Base-by-base conservation (phyloP, 352 stramenopile species). In the Globisporangium alternatum region DNA sequence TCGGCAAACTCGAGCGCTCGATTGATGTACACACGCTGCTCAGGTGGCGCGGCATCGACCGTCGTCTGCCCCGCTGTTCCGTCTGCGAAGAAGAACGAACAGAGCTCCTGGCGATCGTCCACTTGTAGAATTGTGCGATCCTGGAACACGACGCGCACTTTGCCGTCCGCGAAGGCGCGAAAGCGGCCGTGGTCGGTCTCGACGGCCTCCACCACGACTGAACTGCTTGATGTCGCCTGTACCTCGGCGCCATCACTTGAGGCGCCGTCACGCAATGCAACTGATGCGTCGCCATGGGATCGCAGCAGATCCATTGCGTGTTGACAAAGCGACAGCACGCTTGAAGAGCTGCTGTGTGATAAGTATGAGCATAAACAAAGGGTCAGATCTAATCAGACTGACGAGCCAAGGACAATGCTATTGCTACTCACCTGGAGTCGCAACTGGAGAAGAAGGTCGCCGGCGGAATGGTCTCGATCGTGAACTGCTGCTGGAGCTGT, bases 71-170 rank as follows among this genome's bases (percentile, higher is more conserved):
- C 69, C 3, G 45, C 56, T 9, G 64, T 76, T 15, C 85, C 82
- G 35, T 88, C 77, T 0, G 71, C 51, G 59, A 88, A 82, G 47
- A 81, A 78, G 60, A 91, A 86, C 1, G 63, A 68, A 56, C 81
- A 91, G 21, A 61, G 66, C 5, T 77, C 71, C 17, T 53, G 60
- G 25, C 68, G 58, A 17, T 48, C 53, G n/a, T 81, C 67, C 25
- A 91, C 66, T 51, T 86, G 72, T 25, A 92, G 65, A 31, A 95
- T 92, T 19, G 86, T 92, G 41, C 86, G 82, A 44, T 95, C 84
- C 12, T 69, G 52, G 47, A 93, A 93, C 21, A 74, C 73, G 47
- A 86, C 81, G 33, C 84, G 86, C 31, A 93, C 72, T 22, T 72
- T 68, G n/a, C 82, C 80, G 56, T 86, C 78, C 19, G 72, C 67